phyloP scores from a whole-genome alignment of 192 early-diverging fungal genomes.

The Gonapodya sp. region DNA sequence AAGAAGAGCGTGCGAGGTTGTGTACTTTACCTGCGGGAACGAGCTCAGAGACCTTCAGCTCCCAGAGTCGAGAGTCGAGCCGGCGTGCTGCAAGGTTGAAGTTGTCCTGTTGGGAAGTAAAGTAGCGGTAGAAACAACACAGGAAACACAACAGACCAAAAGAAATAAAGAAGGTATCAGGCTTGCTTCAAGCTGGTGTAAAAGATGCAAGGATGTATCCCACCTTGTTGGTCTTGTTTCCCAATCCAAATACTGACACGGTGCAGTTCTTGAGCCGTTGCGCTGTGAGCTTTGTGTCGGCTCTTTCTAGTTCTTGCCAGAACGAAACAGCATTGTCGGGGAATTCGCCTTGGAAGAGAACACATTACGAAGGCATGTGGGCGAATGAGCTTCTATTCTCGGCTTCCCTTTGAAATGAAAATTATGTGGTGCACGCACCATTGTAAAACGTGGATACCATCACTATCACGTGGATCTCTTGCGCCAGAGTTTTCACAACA shows the following conservation, averaged over 20 bases:
- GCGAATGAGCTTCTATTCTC: too few species aligned
- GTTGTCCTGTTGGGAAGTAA: background rate
- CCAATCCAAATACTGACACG: background rate
- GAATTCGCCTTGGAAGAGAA: background rate
- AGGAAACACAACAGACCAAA: too few species aligned
- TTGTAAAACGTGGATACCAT: constrained; percentile 9
- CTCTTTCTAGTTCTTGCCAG: background rate
- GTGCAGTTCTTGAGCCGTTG: constrained; percentile 3
- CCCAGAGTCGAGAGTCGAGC: background rate
- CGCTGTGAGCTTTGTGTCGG: background rate
- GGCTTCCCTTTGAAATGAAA: too few species aligned
- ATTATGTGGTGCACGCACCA: background rate
- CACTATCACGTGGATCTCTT: background rate
- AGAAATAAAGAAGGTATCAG: too few species aligned
- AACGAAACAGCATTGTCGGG: constrained; percentile 10
- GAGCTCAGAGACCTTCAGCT: constrained; percentile 1
- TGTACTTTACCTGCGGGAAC: constrained; percentile 3
- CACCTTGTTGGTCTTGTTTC: constrained; percentile 10
- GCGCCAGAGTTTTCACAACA: background rate
- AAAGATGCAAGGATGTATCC: background rate
- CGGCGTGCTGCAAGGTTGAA: constrained; percentile 2
- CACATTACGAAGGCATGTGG: too few species aligned
- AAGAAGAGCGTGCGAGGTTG: background rate
- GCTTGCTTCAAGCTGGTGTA: too few species aligned
- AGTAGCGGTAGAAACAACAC: background rate